phyloP scores from a whole-genome alignment of 2,329 filamentous ascomycete genomes.

The Colletotrichum tofieldiae region DNA sequence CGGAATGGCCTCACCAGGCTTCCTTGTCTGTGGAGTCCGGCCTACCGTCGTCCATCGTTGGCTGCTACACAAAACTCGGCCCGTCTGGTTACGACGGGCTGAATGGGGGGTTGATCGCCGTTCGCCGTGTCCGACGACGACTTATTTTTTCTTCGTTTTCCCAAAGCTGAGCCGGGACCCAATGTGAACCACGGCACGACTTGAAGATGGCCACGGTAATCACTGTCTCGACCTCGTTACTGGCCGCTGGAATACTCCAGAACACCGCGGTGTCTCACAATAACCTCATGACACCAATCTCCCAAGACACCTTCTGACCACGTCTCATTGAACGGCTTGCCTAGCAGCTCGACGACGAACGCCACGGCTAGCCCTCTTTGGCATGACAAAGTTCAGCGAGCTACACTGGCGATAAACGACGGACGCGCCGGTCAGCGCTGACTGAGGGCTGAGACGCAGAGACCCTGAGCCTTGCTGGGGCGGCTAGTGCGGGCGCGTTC shows the following conservation, averaged over 20 bases:
- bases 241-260: slow-evolving; percentile 15
- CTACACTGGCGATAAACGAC: slow-evolving; percentile 14
- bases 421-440: slow-evolving; percentile 25
- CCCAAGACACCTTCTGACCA: slow-evolving; percentile 4
- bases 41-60: background rate
- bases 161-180: background rate
- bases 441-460: slow-evolving; percentile 21
- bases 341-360: slow-evolving; percentile 7
- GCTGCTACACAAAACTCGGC: background rate
- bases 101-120: background rate
- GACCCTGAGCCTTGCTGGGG: background rate
- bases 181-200: slow-evolving; percentile 1
- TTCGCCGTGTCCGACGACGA: background rate
- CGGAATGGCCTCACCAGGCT: background rate
- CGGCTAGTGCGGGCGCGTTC: slow-evolving; percentile 34
- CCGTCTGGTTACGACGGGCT: background rate
- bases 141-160: too few species aligned
- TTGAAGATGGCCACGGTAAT: background rate
- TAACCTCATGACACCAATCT: slow-evolving; percentile 13
- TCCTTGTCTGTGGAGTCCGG: background rate
- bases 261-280: slow-evolving; percentile 22
- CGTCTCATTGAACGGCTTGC: slow-evolving; percentile 7
- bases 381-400: background rate
- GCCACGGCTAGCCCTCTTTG: slow-evolving; percentile 30
- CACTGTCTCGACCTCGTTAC: background rate